Percentiles rank a stretch among this genome's conserved stretches.
Evolutionary conservation across 257 asterid genomes (phyloP).

Genomic region (Coffea canephora): DNA sequence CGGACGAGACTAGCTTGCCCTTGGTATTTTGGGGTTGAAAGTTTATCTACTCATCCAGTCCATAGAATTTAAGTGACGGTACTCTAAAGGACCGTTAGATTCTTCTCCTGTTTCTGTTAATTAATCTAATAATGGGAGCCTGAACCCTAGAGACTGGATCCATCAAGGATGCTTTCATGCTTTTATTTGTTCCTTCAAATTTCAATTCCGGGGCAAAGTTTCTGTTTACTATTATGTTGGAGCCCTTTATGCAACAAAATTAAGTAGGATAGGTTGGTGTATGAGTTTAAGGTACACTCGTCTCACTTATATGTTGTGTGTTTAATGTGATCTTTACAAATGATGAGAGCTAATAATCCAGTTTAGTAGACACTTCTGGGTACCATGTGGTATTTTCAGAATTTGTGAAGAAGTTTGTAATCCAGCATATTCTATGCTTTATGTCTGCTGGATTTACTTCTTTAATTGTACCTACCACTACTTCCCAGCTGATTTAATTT

Average conservation of each 20-base stretch:
- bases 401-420: background rate
- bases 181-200: background rate
- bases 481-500: background rate
- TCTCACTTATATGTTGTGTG: background rate
- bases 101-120: background rate
- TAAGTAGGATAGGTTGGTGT: background rate
- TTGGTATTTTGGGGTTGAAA: background rate
- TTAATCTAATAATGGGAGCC: background rate
- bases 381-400: background rate
- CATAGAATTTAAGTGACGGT: background rate
- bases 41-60: background rate
- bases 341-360: background rate
- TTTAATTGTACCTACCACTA: background rate
- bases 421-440: background rate
- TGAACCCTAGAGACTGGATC: background rate
- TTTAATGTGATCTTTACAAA: background rate
- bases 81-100: background rate
- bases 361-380: background rate
- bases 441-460: background rate
- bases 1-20: background rate
- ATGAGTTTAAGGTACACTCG: background rate
- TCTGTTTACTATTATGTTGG: background rate
- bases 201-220: background rate
- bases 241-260: background rate
- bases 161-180: background rate